These are phyloP conservation scores for Fusarium sp. DNA, from an alignment of 2,329 filamentous ascomycete genomes.

Conservation along the genomic window DNA sequence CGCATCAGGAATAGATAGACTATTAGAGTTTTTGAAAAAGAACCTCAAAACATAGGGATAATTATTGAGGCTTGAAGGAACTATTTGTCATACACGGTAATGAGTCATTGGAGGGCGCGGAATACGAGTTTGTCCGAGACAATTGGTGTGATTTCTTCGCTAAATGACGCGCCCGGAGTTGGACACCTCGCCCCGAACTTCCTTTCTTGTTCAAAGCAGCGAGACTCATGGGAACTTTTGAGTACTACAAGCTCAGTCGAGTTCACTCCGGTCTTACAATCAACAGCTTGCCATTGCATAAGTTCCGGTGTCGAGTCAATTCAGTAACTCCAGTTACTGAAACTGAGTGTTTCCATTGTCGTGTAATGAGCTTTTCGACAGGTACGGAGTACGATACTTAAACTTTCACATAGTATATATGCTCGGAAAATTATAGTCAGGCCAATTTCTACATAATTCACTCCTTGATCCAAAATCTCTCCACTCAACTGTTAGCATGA, in stretches of 20 bases:
- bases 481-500: fast-evolving
- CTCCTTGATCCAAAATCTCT: too few relatives aligned
- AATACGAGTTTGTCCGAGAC: slow-evolving; percentile 4
- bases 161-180: not conserved
- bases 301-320: not conserved
- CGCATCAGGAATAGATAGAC: too few relatives aligned
- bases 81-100: not conserved
- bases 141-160: not conserved
- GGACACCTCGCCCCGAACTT: not conserved
- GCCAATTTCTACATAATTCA: fast-evolving
- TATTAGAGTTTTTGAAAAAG: too few relatives aligned
- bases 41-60: not conserved
- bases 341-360: fast-evolving
- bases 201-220: not conserved
- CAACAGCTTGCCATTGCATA: not conserved
- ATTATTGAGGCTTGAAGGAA: not conserved
- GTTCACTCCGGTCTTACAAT: not conserved
- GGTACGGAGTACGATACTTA: too few relatives aligned
- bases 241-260: not conserved
- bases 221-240: not conserved
- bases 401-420: not conserved
- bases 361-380: fast-evolving
- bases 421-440: fast-evolving
- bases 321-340: too few relatives aligned
- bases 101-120: slow-evolving; percentile 12